These are phyloP conservation scores for Podila horticola DNA, from an alignment of 192 early-diverging fungal species.

Conservation along the genomic window DNA sequence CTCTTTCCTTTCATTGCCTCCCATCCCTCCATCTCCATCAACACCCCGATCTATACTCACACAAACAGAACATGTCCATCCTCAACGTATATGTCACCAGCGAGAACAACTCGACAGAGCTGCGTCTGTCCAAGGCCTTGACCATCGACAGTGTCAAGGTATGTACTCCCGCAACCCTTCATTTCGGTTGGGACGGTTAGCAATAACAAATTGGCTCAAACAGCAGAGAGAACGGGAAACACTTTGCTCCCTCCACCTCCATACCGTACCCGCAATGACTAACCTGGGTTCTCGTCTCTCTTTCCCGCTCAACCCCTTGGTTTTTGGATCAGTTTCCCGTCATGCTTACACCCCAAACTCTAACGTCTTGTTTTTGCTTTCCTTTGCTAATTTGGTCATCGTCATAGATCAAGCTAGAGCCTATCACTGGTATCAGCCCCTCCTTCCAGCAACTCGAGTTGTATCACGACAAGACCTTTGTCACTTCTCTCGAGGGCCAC, in stretches of 20 bases:
- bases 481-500: slow-evolving; percentile 65
- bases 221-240: neutral
- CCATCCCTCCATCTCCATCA: neutral
- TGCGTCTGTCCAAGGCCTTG: slow-evolving; percentile 82
- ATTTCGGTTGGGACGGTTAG: neutral
- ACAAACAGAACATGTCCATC: slow-evolving; percentile 66
- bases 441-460: slow-evolving; percentile 73
- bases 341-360: too few relatives aligned
- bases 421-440: slow-evolving; percentile 89
- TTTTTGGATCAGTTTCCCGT: too few relatives aligned
- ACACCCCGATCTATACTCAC: neutral
- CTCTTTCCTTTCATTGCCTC: neutral
- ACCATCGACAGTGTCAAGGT: slow-evolving; percentile 81
- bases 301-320: slow-evolving; percentile 1
- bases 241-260: neutral
- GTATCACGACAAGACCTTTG: slow-evolving; percentile 59
- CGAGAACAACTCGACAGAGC: slow-evolving; percentile 84
- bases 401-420: slow-evolving; percentile 79
- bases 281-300: neutral
- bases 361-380: neutral
- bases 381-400: neutral
- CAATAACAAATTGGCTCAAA: neutral
- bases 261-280: neutral
- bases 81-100: slow-evolving; percentile 91
- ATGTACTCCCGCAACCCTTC: neutral